Percentiles rank a stretch among this genome's conserved stretches.
These are phyloP conservation scores for Teratosphaeria destructans DNA, from an alignment of 2,329 filamentous ascomycete genomes.

Conservation along the genomic window DNA sequence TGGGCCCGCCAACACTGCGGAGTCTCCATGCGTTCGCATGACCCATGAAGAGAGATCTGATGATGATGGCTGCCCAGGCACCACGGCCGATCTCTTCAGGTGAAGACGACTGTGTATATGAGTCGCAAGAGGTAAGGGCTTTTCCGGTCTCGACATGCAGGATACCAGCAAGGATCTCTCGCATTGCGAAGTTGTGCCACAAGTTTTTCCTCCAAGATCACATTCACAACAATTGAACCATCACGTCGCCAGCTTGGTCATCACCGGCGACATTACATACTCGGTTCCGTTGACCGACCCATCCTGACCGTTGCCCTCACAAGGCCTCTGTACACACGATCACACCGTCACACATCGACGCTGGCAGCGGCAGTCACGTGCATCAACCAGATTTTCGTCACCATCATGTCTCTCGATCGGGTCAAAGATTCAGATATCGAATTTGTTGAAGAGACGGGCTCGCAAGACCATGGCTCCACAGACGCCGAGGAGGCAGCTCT, in stretches of 20 bases:
- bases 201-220: neutral
- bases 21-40: neutral
- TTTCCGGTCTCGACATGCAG: neutral
- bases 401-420: constrained; percentile 7
- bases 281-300: neutral
- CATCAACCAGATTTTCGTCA: neutral
- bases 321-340: too few relatives aligned
- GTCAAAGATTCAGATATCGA: constrained; percentile 13
- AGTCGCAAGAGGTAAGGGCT: neutral
- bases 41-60: neutral
- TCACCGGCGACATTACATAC: neutral
- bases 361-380: neutral
- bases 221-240: neutral
- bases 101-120: neutral
- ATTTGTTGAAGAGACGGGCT: constrained; percentile 11
- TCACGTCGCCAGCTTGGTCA: neutral
- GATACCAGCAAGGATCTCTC: neutral
- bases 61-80: neutral
- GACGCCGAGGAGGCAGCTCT: constrained; percentile 33
- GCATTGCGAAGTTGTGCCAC: neutral
- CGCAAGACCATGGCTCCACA: constrained; percentile 4
- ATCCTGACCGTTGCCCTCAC: neutral
- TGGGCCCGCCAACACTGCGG: neutral
- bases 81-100: neutral
- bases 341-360: neutral